A percentile compares a stretch with the other conserved stretches of the same genome.
Evolutionary conservation across 2,329 filamentous ascomycete species (phyloP).

Genomic region (Arthrobotrys sinensis): DNA sequence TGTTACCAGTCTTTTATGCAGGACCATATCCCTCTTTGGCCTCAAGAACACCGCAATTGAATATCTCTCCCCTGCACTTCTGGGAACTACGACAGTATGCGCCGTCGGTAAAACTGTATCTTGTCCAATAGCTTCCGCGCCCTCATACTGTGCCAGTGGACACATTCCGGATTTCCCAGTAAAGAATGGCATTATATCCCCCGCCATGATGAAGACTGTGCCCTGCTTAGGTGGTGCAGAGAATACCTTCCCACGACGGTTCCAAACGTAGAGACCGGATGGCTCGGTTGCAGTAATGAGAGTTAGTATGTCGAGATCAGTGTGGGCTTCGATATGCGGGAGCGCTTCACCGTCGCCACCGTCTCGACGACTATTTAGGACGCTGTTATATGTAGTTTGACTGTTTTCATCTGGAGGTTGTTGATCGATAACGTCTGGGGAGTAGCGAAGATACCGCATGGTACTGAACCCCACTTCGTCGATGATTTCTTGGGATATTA

Average conservation of each 20-base stretch:
- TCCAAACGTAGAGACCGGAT: constrained; percentile 49
- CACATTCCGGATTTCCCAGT: constrained; percentile 24
- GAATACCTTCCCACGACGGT: constrained; percentile 26
- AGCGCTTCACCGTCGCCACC: constrained; percentile 2
- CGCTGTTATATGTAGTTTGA: neutral
- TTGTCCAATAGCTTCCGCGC: constrained; percentile 17
- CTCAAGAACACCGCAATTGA: constrained; percentile 45
- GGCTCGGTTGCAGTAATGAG: constrained; percentile 44
- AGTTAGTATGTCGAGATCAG: constrained; percentile 44
- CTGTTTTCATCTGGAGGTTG: neutral
- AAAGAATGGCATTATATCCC: constrained; percentile 47
- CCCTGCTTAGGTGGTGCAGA: constrained; percentile 28
- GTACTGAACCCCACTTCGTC: constrained; percentile 27
- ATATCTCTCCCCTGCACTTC: constrained; percentile 38
- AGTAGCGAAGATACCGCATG: constrained; percentile 48
- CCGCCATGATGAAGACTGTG: constrained; percentile 38
- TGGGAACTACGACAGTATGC: constrained; percentile 46
- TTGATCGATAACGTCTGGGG: constrained; percentile 20
- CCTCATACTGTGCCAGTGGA: constrained; percentile 25
- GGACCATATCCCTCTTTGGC: constrained; percentile 34
- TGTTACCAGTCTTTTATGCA: constrained; percentile 14
- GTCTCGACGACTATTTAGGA: neutral
- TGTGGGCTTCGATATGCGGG: constrained; percentile 41
- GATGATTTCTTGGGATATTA: constrained; percentile 19
- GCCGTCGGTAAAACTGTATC: constrained; percentile 42